phyloP scores from a whole-genome alignment of 768 basidiomycete species.

The Strobilomyces dryophilus region DNA sequence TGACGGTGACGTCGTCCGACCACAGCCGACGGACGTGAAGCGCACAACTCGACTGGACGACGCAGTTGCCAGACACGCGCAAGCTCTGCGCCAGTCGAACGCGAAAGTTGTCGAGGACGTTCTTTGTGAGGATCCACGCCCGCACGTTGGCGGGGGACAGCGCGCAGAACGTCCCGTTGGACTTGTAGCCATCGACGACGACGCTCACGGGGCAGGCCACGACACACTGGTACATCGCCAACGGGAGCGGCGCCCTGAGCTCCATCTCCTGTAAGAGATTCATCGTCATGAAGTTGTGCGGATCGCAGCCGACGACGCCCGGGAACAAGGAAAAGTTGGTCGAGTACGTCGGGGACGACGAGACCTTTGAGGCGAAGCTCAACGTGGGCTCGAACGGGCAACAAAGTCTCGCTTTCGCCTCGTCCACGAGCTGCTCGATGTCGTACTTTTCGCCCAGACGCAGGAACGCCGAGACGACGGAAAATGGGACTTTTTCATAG shows the following conservation, averaged over 20 bases:
- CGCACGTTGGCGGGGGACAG: slow-evolving; percentile 6
- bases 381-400: background rate
- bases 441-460: slow-evolving; percentile 23
- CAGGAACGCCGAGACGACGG: slow-evolving; percentile 9
- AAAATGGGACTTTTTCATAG: slow-evolving; percentile 4
- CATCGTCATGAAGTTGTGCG: slow-evolving; percentile 16
- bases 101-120: slow-evolving; percentile 1
- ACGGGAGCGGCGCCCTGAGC: slow-evolving; percentile 2
- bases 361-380: background rate
- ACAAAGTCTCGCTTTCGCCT: slow-evolving; percentile 8
- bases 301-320: slow-evolving; percentile 3
- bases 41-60: slow-evolving; percentile 2
- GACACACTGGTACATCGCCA: slow-evolving; percentile 13
- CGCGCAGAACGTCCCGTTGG: background rate
- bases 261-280: slow-evolving; percentile 11
- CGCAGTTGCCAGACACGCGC: slow-evolving; percentile 2
- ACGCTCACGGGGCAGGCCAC: background rate
- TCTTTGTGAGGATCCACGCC: slow-evolving; percentile 7
- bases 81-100: background rate
- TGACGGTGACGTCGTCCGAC: background rate
- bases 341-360: background rate
- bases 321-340: background rate
- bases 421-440: slow-evolving; percentile 8
- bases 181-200: slow-evolving; percentile 11
- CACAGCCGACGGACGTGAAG: slow-evolving; percentile 1